These are phyloP conservation scores for Saccharomycopsis sp. DNA, from an alignment of 805 yeast genomes.

Conservation along the genomic window DNA sequence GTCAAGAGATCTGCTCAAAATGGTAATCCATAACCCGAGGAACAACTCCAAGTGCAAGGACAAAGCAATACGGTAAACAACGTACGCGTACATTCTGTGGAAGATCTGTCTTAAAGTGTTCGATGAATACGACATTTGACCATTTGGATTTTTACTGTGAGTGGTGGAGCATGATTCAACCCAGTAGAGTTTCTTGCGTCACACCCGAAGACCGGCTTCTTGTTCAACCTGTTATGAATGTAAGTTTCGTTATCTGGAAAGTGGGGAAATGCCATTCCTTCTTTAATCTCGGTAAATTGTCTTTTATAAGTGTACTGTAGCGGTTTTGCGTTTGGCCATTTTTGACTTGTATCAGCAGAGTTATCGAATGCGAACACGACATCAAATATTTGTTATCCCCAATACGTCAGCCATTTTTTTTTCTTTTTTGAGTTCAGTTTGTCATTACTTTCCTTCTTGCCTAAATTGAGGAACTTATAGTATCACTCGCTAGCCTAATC, in stretches of 20 bases:
- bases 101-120: slow-evolving; percentile 90
- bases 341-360: slow-evolving; percentile 51
- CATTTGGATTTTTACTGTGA: slow-evolving; percentile 69
- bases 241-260: slow-evolving; percentile 68
- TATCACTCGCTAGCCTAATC: too few relatives aligned
- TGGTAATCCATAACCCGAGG: too few relatives aligned
- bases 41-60: too few relatives aligned
- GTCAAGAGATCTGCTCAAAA: too few relatives aligned
- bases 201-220: slow-evolving; percentile 77
- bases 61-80: slow-evolving; percentile 94
- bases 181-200: slow-evolving; percentile 54
- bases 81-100: slow-evolving; percentile 98
- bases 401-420: too few relatives aligned
- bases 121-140: slow-evolving; percentile 54
- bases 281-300: slow-evolving; percentile 46
- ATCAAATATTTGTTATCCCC: too few relatives aligned
- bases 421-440: too few relatives aligned
- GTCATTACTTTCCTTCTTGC: too few relatives aligned
- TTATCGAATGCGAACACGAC: slow-evolving; percentile 57
- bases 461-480: too few relatives aligned
- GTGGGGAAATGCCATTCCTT: slow-evolving; percentile 64
- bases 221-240: slow-evolving; percentile 50
- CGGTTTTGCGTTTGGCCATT: slow-evolving; percentile 65
- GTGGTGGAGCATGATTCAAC: slow-evolving; percentile 54
- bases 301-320: slow-evolving; percentile 48